Percentiles rank a stretch among this genome's conserved stretches.
Evolutionary conservation across 805 yeast species (phyloP).

Genomic region (Ogataea nakhonphanomensis): DNA sequence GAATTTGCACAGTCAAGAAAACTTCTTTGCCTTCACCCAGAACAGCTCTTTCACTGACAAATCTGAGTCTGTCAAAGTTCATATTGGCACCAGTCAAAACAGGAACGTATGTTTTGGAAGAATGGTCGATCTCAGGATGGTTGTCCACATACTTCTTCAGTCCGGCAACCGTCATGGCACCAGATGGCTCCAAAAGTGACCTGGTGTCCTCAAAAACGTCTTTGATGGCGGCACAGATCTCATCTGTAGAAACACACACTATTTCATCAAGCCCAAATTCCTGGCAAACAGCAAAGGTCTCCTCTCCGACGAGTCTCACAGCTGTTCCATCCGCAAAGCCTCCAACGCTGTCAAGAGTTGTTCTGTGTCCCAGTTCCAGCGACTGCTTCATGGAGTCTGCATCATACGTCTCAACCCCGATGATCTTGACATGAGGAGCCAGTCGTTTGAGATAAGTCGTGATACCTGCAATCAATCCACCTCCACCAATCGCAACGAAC

Average conservation of each 20-base stretch:
- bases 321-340: conserved; percentile 98
- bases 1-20: conserved; percentile 83
- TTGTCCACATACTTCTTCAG: conserved; percentile 71
- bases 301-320: conserved; percentile 84
- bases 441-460: conserved; percentile 87
- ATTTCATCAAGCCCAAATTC: conserved; percentile 82
- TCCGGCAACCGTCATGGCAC: conserved; percentile 96
- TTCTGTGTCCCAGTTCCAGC: conserved; percentile 51
- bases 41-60: conserved; percentile 95
- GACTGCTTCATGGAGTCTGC: conserved; percentile 90
- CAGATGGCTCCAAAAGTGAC: conserved; percentile 92
- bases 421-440: conserved; percentile 95
- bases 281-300: conserved; percentile 78
- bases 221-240: conserved; percentile 92
- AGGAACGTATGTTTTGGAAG: conserved; percentile 71
- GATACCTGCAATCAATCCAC: conserved; percentile 91
- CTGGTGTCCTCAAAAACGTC: conserved; percentile 96
- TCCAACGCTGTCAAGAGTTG: conserved; percentile 73
- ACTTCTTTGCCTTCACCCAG: conserved; percentile 98
- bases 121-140: conserved; percentile 70
- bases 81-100: conserved; percentile 94
- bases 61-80: conserved; percentile 94
- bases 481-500: conserved; percentile 95
- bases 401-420: conserved; percentile 95
- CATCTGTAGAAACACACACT: conserved; percentile 83